These are phyloP conservation scores for Xylariales sp. DNA, from an alignment of 2,329 filamentous ascomycete genomes.

Conservation along the genomic window DNA sequence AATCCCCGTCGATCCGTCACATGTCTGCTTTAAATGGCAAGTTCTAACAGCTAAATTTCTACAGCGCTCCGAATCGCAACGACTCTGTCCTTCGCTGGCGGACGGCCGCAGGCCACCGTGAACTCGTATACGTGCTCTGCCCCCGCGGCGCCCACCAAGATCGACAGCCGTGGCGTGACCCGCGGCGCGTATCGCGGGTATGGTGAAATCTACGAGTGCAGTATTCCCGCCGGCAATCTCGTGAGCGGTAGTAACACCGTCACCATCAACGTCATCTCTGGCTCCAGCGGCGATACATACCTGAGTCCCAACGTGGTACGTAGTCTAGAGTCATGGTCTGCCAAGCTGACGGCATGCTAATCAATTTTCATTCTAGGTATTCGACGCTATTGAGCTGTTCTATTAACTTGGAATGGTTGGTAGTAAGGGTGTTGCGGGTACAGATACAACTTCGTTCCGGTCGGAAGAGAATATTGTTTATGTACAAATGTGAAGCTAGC, in stretches of 20 bases:
- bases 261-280: slow-evolving; percentile 63
- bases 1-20: neutral
- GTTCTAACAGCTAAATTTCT: neutral
- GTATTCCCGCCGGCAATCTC: slow-evolving; percentile 62
- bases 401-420: slow-evolving; percentile 32
- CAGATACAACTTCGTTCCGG: neutral
- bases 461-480: too few species aligned
- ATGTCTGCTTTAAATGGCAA: neutral
- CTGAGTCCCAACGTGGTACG: slow-evolving; percentile 61
- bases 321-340: slow-evolving; percentile 15
- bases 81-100: slow-evolving; percentile 67
- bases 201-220: slow-evolving; percentile 67
- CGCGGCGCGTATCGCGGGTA: slow-evolving; percentile 67
- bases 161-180: slow-evolving; percentile 68
- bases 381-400: slow-evolving; percentile 50
- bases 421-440: neutral
- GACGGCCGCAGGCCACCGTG: slow-evolving; percentile 59
- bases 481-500: too few species aligned
- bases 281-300: slow-evolving; percentile 60
- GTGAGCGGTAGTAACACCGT: slow-evolving; percentile 65
- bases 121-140: slow-evolving; percentile 49
- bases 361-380: slow-evolving; percentile 38
- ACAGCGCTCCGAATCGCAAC: slow-evolving; percentile 65
- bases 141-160: slow-evolving; percentile 56
- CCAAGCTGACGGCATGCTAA: neutral